Evolutionary conservation across 257 asterid genomes (phyloP).

Genomic region (Penstemon eatonii): DNA sequence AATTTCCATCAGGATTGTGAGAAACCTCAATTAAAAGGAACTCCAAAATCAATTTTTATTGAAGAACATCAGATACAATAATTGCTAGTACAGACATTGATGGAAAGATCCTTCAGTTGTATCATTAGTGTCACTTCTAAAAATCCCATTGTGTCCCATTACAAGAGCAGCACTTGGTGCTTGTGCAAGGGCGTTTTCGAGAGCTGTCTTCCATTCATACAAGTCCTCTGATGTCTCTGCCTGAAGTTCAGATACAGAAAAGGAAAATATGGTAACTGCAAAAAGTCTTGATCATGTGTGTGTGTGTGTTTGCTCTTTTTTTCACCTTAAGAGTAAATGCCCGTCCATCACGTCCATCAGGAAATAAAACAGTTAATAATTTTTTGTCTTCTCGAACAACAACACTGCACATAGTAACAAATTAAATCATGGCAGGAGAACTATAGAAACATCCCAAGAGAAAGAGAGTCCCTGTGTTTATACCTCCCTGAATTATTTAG

Average conservation of each 20-base stretch:
- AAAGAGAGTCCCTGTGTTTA: conserved; percentile 16
- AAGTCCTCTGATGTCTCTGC: conserved; percentile 90
- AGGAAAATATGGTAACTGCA: background rate
- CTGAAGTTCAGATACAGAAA: conserved; percentile 44
- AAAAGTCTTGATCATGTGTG: background rate
- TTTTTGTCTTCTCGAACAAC: conserved; percentile 97
- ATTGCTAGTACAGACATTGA: conserved; percentile 60
- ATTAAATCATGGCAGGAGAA: conserved; percentile 28
- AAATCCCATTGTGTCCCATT: conserved; percentile 93
- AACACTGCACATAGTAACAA: conserved; percentile 55
- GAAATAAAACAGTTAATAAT: conserved; percentile 79
- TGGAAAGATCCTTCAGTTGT: conserved; percentile 71
- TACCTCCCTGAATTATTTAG: conserved; percentile 97
- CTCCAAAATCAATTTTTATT: conserved; percentile 15
- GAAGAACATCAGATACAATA: conserved; percentile 22
- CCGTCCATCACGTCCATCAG: conserved; percentile 95
- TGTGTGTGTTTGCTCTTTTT: background rate
- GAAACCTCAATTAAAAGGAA: conserved; percentile 14
- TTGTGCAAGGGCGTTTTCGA: conserved; percentile 88
- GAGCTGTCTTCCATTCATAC: conserved; percentile 93
- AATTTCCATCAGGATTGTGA: conserved; percentile 24
- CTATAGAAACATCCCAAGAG: conserved; percentile 3
- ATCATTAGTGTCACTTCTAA: conserved; percentile 70
- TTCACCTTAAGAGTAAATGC: conserved; percentile 93
- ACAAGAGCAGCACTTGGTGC: conserved; percentile 95